A percentile compares a stretch with the other conserved stretches of the same genome.
These are phyloP conservation scores for Ilyonectria robusta DNA, from an alignment of 2,329 filamentous ascomycete species.

Conservation along the genomic window DNA sequence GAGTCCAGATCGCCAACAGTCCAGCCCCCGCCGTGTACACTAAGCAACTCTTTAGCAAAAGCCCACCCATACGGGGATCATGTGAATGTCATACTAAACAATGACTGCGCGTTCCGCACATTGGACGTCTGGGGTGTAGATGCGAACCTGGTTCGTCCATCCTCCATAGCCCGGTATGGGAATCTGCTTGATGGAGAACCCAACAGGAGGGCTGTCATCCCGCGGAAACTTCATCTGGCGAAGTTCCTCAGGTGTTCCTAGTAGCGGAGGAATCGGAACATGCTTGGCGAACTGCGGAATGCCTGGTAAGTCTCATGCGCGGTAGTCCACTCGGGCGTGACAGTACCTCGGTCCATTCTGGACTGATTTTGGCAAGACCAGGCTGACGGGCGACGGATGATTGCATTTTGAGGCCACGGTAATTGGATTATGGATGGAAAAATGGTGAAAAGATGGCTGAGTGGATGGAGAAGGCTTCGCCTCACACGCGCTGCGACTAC, in stretches of 20 bases:
- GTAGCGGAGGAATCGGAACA: background rate
- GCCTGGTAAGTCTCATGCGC: background rate
- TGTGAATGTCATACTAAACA: background rate
- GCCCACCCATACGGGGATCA: background rate
- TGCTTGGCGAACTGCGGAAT: background rate
- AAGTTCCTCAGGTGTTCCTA: background rate
- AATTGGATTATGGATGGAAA: background rate
- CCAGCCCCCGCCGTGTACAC: conserved; percentile 15
- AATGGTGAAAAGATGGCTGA: too few species aligned
- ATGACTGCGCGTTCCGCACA: background rate
- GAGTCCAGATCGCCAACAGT: conserved; percentile 7
- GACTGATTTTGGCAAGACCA: background rate
- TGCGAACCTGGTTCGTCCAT: background rate
- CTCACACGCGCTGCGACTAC: background rate
- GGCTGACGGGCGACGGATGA: background rate
- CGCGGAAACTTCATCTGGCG: background rate
- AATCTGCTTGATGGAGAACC: background rate
- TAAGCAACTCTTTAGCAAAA: background rate
- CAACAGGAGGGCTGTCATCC: background rate
- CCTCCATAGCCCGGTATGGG: background rate
- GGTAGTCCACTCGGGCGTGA: background rate
- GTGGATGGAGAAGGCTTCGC: background rate
- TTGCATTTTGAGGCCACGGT: background rate
- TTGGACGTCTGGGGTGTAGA: background rate
- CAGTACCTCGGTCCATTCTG: background rate